Conservation (phyloP, 2,329 filamentous ascomycete species). For the Penicillium fuscoglaucum region DNA sequence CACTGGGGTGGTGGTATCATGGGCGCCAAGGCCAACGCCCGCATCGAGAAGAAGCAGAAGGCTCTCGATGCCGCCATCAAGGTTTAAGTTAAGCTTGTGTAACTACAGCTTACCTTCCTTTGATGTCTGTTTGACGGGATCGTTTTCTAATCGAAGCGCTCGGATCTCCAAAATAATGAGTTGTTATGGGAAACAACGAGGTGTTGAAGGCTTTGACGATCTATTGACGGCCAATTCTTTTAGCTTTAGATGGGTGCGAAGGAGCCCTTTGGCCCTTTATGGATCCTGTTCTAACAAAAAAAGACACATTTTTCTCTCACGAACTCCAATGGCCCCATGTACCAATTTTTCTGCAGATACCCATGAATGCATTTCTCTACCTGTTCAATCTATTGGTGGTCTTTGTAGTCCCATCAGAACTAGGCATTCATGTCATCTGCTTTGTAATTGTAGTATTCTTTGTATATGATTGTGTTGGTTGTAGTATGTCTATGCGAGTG, state of each 20-base stretch:
- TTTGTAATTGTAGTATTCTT: neutral
- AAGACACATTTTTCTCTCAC: constrained; percentile 25
- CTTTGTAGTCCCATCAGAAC: constrained; percentile 19
- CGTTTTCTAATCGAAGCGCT: constrained; percentile 26
- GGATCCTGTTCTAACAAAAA: constrained; percentile 32
- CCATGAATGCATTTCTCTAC: constrained; percentile 42
- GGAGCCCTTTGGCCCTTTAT: constrained; percentile 25
- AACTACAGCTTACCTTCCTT: constrained; percentile 14
- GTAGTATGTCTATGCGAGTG: neutral
- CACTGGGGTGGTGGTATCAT: constrained; percentile 99
- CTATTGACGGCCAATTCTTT: constrained; percentile 32
- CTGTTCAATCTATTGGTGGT: constrained; percentile 24
- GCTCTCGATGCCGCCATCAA: constrained; percentile 92
- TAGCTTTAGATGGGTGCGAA: constrained; percentile 38
- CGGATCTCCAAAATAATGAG: constrained; percentile 21
- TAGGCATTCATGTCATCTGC: constrained; percentile 28
- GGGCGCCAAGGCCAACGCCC: constrained; percentile 85
- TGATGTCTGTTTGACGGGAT: constrained; percentile 30
- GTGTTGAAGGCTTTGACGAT: constrained; percentile 31
- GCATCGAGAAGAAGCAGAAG: constrained; percentile 86
- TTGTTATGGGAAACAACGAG: constrained; percentile 24
- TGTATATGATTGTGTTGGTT: neutral
- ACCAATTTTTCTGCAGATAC: constrained; percentile 41
- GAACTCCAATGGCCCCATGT: constrained; percentile 30
- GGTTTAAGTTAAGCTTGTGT: constrained; percentile 76